Evolutionary conservation across 345 rosid genomes (phyloP).

Genomic region (Orychophragmus violaceus): DNA sequence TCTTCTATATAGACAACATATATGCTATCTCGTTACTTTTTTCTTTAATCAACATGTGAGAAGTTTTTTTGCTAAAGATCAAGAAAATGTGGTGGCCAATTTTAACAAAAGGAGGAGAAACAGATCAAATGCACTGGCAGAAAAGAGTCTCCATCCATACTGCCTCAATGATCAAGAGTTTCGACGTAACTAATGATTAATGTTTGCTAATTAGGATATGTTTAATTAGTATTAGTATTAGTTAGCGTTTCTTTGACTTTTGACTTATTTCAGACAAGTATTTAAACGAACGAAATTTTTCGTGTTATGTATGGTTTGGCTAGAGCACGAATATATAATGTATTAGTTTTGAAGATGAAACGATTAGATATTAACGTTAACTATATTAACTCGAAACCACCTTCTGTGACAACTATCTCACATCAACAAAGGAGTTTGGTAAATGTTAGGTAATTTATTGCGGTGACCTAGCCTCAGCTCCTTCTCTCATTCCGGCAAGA

Average conservation of each 20-base stretch:
- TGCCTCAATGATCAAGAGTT: conserved; percentile 12
- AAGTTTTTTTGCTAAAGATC: background rate
- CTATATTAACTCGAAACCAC: too few species aligned
- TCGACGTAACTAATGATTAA: background rate
- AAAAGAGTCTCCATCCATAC: conserved; percentile 7
- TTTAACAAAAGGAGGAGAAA: background rate
- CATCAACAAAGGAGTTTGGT: too few species aligned
- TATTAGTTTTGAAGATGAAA: background rate
- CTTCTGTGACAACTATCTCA: too few species aligned
- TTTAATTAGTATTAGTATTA: too few species aligned
- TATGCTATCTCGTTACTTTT: background rate
- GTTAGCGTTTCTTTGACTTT: background rate
- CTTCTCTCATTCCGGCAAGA: too few species aligned
- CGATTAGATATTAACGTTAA: background rate
- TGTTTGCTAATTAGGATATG: background rate
- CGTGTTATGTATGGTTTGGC: background rate
- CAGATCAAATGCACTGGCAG: conserved; percentile 31
- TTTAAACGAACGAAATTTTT: background rate
- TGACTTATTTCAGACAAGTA: background rate
- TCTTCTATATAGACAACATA: background rate
- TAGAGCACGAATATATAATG: background rate
- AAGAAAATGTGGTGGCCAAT: background rate
- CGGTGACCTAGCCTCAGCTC: too few species aligned
- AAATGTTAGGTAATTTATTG: too few species aligned
- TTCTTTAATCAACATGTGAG: background rate